phyloP scores from a whole-genome alignment of 148 eudicot genomes.

The Camellia granthamiana region DNA sequence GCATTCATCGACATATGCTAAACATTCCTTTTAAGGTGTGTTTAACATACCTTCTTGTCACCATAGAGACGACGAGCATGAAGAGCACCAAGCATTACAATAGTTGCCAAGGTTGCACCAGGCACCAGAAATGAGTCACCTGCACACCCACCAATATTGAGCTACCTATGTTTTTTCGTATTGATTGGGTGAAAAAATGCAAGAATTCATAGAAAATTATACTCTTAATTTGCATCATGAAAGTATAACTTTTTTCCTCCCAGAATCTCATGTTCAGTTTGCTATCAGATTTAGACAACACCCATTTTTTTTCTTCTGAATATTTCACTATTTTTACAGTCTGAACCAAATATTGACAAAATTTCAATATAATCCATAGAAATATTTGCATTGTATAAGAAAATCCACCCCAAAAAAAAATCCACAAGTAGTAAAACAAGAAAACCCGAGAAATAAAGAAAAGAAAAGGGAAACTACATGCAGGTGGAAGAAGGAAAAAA shows the following conservation, averaged over 20 bases:
- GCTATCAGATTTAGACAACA: background rate
- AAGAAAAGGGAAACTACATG: no score
- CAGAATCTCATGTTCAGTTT: conserved; percentile 3
- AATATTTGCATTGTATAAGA: background rate
- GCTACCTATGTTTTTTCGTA: background rate
- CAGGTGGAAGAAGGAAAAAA: background rate
- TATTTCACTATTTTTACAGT: background rate
- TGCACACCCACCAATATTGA: conserved; percentile 22
- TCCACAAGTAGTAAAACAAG: no score
- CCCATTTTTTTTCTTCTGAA: background rate
- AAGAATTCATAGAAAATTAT: background rate
- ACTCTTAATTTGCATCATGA: background rate
- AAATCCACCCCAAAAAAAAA: no score
- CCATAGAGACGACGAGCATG: conserved; percentile 87
- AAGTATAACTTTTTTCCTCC: background rate
- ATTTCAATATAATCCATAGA: background rate
- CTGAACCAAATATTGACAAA: background rate
- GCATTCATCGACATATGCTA: background rate
- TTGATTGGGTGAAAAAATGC: background rate
- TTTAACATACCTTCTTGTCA: conserved; percentile 57
- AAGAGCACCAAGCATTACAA: conserved; percentile 88
- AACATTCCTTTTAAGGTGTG: background rate
- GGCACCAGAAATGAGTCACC: conserved; percentile 71
- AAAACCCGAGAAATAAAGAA: background rate
- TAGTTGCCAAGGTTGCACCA: conserved; percentile 91